Evolutionary conservation across 2,329 filamentous ascomycete genomes (phyloP).

Genomic region (Lachnellula occidentalis): DNA sequence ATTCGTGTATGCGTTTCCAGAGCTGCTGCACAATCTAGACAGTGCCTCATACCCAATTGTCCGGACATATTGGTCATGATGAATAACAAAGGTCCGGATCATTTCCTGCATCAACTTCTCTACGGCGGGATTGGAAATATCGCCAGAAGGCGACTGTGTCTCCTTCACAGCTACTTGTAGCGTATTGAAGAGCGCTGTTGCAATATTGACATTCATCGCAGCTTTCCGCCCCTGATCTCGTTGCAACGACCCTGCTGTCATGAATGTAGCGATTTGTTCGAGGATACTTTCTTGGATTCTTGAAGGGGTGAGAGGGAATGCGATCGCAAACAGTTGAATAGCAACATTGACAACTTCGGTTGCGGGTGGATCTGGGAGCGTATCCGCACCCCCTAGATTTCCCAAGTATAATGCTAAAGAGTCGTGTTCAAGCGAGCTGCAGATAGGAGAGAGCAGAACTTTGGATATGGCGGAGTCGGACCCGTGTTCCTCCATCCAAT

Average conservation of each 20-base stretch:
- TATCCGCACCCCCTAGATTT: conserved; percentile 36
- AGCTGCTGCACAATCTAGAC: conserved; percentile 69
- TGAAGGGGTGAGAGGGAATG: conserved; percentile 79
- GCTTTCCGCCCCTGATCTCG: conserved; percentile 84
- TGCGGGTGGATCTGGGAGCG: conserved; percentile 69
- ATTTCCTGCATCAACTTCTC: conserved; percentile 81
- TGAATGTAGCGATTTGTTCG: conserved; percentile 85
- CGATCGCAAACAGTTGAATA: conserved; percentile 87
- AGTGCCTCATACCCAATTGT: conserved; percentile 79
- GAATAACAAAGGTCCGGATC: conserved; percentile 65
- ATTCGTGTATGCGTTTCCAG: conserved; percentile 85
- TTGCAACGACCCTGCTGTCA: conserved; percentile 73
- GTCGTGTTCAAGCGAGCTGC: conserved; percentile 82
- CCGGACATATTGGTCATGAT: conserved; percentile 80
- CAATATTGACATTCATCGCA: conserved; percentile 86
- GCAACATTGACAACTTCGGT: conserved; percentile 94
- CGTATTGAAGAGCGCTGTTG: conserved; percentile 71
- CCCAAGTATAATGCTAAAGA: conserved; percentile 71
- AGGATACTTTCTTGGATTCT: conserved; percentile 95
- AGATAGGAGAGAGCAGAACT: conserved; percentile 64
- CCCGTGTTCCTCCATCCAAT: conserved; percentile 49
- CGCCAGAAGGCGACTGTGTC: conserved; percentile 65
- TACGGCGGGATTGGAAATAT: conserved; percentile 68
- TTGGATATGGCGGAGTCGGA: conserved; percentile 61
- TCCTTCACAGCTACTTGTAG: conserved; percentile 82